These are phyloP conservation scores for Kwoniella mangroviensis DNA, from an alignment of 768 basidiomycete genomes.

Conservation along the genomic window DNA sequence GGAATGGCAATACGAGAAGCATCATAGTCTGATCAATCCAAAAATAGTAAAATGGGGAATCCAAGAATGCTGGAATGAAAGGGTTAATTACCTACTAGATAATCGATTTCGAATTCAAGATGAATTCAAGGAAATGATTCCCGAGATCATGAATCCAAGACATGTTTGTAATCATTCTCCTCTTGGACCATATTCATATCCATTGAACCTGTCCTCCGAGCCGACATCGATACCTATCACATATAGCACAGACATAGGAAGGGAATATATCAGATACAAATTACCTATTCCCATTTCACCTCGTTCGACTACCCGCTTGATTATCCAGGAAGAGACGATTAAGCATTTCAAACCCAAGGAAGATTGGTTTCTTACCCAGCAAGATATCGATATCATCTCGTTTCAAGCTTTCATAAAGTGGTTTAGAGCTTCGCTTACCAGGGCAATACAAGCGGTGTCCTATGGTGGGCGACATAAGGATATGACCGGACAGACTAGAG, in stretches of 20 bases:
- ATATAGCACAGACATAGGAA: not conserved
- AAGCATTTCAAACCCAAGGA: not conserved
- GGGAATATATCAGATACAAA: slow-evolving; percentile 2
- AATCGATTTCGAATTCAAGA: not conserved
- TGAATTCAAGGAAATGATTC: not conserved
- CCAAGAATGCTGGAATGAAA: not conserved
- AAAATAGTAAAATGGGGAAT: not conserved
- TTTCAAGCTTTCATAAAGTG: not conserved
- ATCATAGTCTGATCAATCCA: not conserved
- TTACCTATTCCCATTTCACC: not conserved
- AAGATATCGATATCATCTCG: not conserved
- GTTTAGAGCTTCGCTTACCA: not conserved
- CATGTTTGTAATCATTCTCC: slow-evolving; percentile 4
- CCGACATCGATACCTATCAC: not conserved
- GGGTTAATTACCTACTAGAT: not conserved
- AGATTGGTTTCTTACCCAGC: not conserved
- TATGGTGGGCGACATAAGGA: not conserved
- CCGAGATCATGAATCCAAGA: not conserved
- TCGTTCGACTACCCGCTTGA: slow-evolving; percentile 1
- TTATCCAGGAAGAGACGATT: not conserved
- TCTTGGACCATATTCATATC: slow-evolving; percentile 2
- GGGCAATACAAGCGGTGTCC: not conserved
- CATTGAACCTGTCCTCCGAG: not conserved
- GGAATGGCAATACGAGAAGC: not conserved
- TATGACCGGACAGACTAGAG: not conserved